phyloP scores from a whole-genome alignment of 345 rosid genomes.

The Draba incana region DNA sequence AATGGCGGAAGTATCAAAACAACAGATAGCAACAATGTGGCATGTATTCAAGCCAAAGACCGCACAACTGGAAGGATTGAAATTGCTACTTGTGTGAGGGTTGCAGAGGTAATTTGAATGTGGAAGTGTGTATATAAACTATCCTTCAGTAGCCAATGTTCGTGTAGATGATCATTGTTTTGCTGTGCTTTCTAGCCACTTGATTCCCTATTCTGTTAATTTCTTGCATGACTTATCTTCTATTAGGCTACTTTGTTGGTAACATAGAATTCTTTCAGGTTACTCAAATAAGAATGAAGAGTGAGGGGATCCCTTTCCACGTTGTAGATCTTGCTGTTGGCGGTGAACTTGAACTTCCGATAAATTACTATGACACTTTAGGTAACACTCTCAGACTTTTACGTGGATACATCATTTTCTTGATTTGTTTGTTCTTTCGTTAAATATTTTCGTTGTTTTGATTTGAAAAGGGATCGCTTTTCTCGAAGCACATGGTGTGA shows the following conservation, averaged over 20 bases:
- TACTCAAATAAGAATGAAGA: conserved; percentile 74
- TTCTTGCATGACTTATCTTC: conserved; percentile 23
- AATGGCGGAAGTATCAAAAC: conserved; percentile 76
- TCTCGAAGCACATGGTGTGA: conserved; percentile 67
- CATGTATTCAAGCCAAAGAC: conserved; percentile 92
- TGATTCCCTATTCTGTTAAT: neutral
- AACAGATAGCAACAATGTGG: conserved; percentile 61
- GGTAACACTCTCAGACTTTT: conserved; percentile 47
- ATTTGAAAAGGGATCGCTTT: conserved; percentile 68
- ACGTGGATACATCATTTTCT: conserved; percentile 24
- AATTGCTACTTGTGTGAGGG: conserved; percentile 87
- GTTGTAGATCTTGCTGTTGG: conserved; percentile 73
- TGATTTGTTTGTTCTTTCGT: conserved; percentile 19
- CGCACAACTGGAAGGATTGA: conserved; percentile 73
- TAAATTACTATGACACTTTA: conserved; percentile 67
- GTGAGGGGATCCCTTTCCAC: conserved; percentile 50
- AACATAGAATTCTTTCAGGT: conserved; percentile 55
- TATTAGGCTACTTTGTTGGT: conserved; percentile 4
- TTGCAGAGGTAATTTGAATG: conserved; percentile 71
- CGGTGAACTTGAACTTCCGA: conserved; percentile 70
- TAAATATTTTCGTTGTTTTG: conserved; percentile 28
- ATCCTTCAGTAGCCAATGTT: conserved; percentile 13
- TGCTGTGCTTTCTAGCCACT: conserved; percentile 6
- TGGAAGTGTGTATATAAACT: neutral
- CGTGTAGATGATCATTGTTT: neutral